phyloP scores from a whole-genome alignment of 1,284 basidiomycete species.

The Cryptococcus wingfieldii region DNA sequence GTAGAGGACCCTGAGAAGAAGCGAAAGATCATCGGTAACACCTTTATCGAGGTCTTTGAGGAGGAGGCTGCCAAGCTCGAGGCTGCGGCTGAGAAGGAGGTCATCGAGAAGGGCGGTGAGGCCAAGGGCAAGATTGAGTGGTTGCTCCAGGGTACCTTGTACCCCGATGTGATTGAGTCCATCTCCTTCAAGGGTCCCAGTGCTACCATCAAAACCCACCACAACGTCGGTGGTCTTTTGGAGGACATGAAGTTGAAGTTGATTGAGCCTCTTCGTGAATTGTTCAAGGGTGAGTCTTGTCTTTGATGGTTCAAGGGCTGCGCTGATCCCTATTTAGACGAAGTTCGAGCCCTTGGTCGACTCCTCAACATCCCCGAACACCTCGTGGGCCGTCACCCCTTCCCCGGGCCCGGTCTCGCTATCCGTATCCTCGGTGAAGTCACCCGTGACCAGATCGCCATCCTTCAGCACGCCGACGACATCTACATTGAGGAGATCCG shows the following conservation, averaged over 20 bases:
- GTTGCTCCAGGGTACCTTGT: constrained; percentile 96
- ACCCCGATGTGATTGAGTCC: constrained; percentile 98
- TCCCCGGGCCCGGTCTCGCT: constrained; percentile 98
- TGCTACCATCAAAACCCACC: constrained; percentile 99
- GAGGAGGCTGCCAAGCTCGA: constrained; percentile 87
- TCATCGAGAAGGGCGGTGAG: constrained; percentile 62
- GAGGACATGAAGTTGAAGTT: constrained; percentile 99
- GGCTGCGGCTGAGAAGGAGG: constrained; percentile 65
- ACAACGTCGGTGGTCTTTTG: constrained; percentile 95
- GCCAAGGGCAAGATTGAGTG: constrained; percentile 91
- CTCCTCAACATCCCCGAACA: constrained; percentile 87
- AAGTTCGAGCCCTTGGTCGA: constrained; percentile 88
- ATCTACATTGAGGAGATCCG: constrained; percentile 99
- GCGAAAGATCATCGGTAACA: constrained; percentile 98
- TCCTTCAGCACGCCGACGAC: constrained; percentile 89
- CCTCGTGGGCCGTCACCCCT: constrained; percentile 95
- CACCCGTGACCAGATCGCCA: constrained; percentile 84
- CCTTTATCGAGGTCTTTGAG: constrained; percentile 98
- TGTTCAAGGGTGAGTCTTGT: constrained; percentile 80
- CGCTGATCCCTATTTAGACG: constrained; percentile 59
- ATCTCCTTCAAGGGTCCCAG: constrained; percentile 99
- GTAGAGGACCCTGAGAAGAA: constrained; percentile 96
- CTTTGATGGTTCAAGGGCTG: background rate
- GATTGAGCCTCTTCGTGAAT: constrained; percentile 93
- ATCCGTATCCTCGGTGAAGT: constrained; percentile 97